Base-by-base conservation (phyloP, 1,284 basidiomycete genomes). In the Cerrena zonata region DNA sequence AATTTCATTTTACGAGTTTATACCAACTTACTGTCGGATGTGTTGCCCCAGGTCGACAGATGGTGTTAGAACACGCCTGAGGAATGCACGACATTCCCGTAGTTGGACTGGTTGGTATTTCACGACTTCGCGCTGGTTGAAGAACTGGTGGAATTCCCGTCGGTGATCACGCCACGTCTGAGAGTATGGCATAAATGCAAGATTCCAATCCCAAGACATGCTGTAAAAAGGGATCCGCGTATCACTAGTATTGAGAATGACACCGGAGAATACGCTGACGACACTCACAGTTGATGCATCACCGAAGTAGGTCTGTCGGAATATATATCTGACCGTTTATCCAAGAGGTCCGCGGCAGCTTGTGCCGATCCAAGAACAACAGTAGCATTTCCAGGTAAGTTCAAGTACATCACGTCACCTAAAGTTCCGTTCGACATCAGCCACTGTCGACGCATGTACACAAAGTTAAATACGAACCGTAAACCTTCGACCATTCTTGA, bases 221-320 rank as follows among this genome's bases (percentile, higher is more conserved):
- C 50, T 52, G 22, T 7, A 12, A n/a, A 36, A n/a, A n/a, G n/a
- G n/a, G 46, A 15, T n/a, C 11, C 18, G 19, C 15, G 7, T 34
- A 26, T 34, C 30, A 34, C 10, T 11, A 36, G 24, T 25, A 13
- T n/a, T 7, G 15, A 34, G 7, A 34, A 7, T 34, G 7, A 34
- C 15, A 15, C 30, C 30, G 30, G 39, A 43, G 19, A 40, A 18
- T 18, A 18, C 7, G 7, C 39, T 10, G 4, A 47, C 5, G 22
- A 47, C 36, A 5, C 51, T 12, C 27, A 68, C 69, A 26, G 61
- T 50, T 34, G 56, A 2, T 52, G 56, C 64, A 70, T 69, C 12
- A 72, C 63, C 34, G 68, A 67, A 2, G 39, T 43, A 0, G 69
- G 67, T 12, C 71, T 56, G 49, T 68, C 61, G 2, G 69, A 69